A percentile compares a stretch with the other conserved stretches of the same genome.
Conservation (phyloP, 2,329 filamentous ascomycete species). For the Dothideomycetidae sp. region DNA sequence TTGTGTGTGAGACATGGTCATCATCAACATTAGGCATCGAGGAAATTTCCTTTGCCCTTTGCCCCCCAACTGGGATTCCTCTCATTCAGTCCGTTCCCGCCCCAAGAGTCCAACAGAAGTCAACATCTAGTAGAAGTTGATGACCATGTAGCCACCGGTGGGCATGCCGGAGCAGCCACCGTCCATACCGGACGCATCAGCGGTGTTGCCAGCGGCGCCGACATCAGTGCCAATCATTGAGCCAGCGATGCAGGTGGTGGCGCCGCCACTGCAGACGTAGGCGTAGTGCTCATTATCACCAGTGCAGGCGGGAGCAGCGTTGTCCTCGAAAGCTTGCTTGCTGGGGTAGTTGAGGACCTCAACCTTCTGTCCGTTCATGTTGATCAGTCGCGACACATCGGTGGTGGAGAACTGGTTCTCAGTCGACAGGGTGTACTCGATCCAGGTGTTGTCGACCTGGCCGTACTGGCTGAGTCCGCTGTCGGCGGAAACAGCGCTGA, state of each 20-base stretch:
- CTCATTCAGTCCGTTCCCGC: no score
- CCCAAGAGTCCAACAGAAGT: no score
- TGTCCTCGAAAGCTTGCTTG: background rate
- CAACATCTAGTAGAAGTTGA: slow-evolving; percentile 6
- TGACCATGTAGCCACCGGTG: slow-evolving; percentile 5
- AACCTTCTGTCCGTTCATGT: slow-evolving; percentile 12
- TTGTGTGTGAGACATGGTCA: background rate
- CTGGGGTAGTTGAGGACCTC: slow-evolving; percentile 8
- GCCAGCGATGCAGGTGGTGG: slow-evolving; percentile 1
- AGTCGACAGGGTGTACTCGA: slow-evolving; percentile 12
- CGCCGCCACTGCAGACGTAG: slow-evolving; percentile 2
- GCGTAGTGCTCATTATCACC: slow-evolving; percentile 4
- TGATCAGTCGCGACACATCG: slow-evolving; percentile 12
- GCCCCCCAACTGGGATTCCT: no score
- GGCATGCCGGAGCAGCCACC: slow-evolving; percentile 8
- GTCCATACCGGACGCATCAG: background rate
- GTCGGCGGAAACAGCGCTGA: slow-evolving; percentile 11
- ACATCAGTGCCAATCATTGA: slow-evolving; percentile 2
- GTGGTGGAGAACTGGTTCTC: slow-evolving; percentile 11
- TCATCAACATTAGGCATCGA: background rate
- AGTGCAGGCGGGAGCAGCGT: slow-evolving; percentile 1
- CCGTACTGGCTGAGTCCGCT: slow-evolving; percentile 11
- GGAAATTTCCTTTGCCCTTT: background rate
- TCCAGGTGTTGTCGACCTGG: slow-evolving; percentile 13
- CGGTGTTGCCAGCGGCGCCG: slow-evolving; percentile 6